Base-by-base conservation (phyloP, 495 filamentous ascomycete genomes). In the Hyphodiscus hymeniophilus region DNA sequence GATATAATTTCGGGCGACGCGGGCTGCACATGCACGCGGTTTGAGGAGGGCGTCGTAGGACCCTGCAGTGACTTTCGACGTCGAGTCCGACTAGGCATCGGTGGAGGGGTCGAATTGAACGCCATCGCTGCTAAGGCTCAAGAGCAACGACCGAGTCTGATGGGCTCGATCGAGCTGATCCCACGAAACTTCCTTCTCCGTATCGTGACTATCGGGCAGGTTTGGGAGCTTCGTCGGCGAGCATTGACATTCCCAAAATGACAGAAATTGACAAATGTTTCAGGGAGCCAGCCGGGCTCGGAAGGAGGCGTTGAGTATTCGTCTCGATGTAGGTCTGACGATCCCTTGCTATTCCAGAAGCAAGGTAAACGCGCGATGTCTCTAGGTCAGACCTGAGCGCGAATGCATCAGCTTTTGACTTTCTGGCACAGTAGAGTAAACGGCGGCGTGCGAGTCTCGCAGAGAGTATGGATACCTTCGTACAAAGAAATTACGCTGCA, bases 1-100 rank as follows among this genome's bases (percentile, higher is more conserved):
- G 86, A 90, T 51, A 98, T 97, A 40, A 98, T 85, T 64, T 94
- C 89, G 21, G 92, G 88, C 12, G 89, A 92, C 1, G 86, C 82
- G 38, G 87, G 78, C 38, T 75, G 64, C 22, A 78, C 44, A 38
- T 64, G 63, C 26, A 74, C 62, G 36, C 64, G 59, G 50, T 73
- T 76, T 44, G 62, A 58, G 31, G 42, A 47, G 52, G 48, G 61
- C 40, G 64, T 58, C 42, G 62, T 61, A 51, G 57, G 53, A 47
- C 57, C 57, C 48, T 56, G 54, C 51, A 70, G 60, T 21, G 56
- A 62, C 48, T 60, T 64, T 56, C 65, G 58, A 32, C 64, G 64
- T 42, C 59, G 58, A 34, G 50, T 49, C 36, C 60, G 62, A 43
- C 45, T 59, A 36, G 65, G 62, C 21, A 63, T 58, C 48, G 60